Evolutionary conservation across 2,329 filamentous ascomycete genomes (phyloP).

Genomic region (Leptographium flavum): DNA sequence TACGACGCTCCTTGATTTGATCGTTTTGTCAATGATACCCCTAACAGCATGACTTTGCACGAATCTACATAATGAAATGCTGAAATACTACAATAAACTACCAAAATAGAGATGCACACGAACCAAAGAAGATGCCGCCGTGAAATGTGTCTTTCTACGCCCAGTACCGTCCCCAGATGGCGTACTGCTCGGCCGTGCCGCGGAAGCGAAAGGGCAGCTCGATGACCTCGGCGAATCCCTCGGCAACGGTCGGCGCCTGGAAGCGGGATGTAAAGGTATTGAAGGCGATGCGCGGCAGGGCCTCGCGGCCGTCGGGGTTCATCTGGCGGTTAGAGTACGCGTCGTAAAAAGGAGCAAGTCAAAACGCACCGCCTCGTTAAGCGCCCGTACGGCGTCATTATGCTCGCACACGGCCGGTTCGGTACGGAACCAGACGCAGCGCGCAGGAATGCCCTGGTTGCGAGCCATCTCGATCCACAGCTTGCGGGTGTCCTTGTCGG

Average conservation of each 20-base stretch:
- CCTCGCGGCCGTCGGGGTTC: constrained; percentile 68
- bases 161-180: constrained; percentile 69
- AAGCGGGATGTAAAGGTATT: constrained; percentile 59
- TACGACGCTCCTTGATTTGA: neutral
- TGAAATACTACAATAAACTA: neutral
- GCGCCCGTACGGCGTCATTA: constrained; percentile 71
- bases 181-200: constrained; percentile 53
- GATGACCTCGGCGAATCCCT: constrained; percentile 74
- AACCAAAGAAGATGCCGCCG: too few species aligned
- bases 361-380: constrained; percentile 34
- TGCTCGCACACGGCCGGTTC: constrained; percentile 59
- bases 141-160: constrained; percentile 23
- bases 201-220: constrained; percentile 63
- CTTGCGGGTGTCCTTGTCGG: constrained; percentile 61
- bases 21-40: constrained; percentile 6
- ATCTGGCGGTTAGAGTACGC: too few species aligned
- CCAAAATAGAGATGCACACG: neutral
- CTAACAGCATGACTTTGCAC: neutral
- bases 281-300: constrained; percentile 71
- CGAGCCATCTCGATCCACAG: constrained; percentile 65
- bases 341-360: too few species aligned
- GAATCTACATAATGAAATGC: neutral
- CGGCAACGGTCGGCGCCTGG: constrained; percentile 52
- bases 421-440: constrained; percentile 76
- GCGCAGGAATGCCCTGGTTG: constrained; percentile 57